phyloP scores from a whole-genome alignment of 108 stramenopile genomes.

The Nitzschia inconspicua region DNA sequence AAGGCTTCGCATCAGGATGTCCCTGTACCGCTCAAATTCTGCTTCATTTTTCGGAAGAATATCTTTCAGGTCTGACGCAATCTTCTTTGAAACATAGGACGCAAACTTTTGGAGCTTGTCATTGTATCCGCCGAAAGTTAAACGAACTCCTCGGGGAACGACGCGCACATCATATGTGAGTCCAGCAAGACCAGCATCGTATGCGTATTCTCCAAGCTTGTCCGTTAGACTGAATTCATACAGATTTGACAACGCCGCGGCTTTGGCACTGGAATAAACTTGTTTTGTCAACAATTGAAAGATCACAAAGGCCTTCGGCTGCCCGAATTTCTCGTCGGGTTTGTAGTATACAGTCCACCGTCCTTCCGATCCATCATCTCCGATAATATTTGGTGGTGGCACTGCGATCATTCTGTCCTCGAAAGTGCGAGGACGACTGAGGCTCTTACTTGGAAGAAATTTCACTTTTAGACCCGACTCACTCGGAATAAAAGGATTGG shows the following conservation, averaged over 20 bases:
- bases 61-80: constrained; percentile 49
- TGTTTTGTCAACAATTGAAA: constrained; percentile 70
- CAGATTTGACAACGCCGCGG: constrained; percentile 61
- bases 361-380: constrained; percentile 74
- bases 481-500: constrained; percentile 73
- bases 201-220: constrained; percentile 69
- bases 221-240: constrained; percentile 70
- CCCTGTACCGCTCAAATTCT: constrained; percentile 84
- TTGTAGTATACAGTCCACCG: constrained; percentile 84
- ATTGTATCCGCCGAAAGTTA: constrained; percentile 88
- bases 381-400: constrained; percentile 62
- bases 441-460: constrained; percentile 32
- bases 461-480: constrained; percentile 69
- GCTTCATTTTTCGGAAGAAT: constrained; percentile 59
- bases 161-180: constrained; percentile 71
- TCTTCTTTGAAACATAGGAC: constrained; percentile 56
- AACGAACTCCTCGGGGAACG: constrained; percentile 65
- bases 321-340: constrained; percentile 72
- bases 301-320: constrained; percentile 78
- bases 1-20: constrained; percentile 49
- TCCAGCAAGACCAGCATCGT: constrained; percentile 75
- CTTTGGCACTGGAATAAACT: constrained; percentile 48
- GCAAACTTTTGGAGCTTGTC: constrained; percentile 75
- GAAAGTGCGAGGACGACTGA: constrained; percentile 51
- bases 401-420: constrained; percentile 70